Conservation (phyloP, 2,329 filamentous ascomycete species). For the Nigrospora sphaerica region DNA sequence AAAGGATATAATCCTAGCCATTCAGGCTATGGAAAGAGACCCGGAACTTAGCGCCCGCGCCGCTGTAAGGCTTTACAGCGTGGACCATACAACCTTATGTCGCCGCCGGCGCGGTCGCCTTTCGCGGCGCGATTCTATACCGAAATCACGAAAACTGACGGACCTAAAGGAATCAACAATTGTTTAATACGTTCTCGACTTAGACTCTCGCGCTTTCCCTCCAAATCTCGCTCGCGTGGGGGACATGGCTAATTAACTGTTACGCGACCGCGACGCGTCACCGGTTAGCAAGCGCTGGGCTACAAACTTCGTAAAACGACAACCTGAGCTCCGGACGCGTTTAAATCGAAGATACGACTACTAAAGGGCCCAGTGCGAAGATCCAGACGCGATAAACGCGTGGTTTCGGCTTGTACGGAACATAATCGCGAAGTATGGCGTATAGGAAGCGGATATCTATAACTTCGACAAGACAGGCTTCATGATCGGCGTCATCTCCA, state of each 20-base stretch:
- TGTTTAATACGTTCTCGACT: slow-evolving; percentile 3
- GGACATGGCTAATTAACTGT: slow-evolving; percentile 17
- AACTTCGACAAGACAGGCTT: slow-evolving; percentile 23
- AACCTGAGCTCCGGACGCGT: slow-evolving; percentile 15
- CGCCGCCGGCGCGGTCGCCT: not conserved
- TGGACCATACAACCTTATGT: not conserved
- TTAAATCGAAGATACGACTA: slow-evolving; percentile 14
- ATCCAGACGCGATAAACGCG: slow-evolving; percentile 10
- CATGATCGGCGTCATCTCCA: slow-evolving; percentile 20
- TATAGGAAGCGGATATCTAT: slow-evolving; percentile 12
- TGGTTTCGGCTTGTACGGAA: slow-evolving; percentile 13
- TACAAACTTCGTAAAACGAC: slow-evolving; percentile 17
- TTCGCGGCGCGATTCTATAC: not conserved
- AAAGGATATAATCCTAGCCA: not conserved
- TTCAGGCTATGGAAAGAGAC: not conserved
- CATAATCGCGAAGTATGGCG: slow-evolving; percentile 12
- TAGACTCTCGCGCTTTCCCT: slow-evolving; percentile 15
- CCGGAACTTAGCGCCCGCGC: not conserved
- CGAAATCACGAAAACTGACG: not conserved
- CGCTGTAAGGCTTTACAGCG: not conserved
- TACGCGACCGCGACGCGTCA: slow-evolving; percentile 9
- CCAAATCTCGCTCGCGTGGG: slow-evolving; percentile 12
- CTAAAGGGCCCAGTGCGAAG: slow-evolving; percentile 14
- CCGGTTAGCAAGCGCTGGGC: slow-evolving; percentile 15
- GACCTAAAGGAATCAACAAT: not conserved